Evolutionary conservation across 202 grass and related monocot species (phyloP).

Genomic region (Carex sylvatica): DNA sequence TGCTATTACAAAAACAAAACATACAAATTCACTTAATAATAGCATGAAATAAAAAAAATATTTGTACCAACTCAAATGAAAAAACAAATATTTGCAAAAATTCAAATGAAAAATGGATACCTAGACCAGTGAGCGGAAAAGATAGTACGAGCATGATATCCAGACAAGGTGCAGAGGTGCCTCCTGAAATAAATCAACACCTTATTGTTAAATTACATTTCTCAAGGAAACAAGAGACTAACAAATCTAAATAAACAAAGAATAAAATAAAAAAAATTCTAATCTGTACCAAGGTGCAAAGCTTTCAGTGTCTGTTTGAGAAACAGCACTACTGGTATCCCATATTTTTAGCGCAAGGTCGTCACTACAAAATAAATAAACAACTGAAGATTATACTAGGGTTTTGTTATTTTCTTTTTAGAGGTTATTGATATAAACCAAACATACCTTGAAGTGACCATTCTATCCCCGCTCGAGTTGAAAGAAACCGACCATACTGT

Average conservation of each 20-base stretch:
- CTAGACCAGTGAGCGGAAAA: constrained; percentile 98
- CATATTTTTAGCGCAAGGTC: constrained; percentile 90
- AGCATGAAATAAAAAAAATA: background rate
- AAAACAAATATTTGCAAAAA: background rate
- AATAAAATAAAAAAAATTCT: background rate
- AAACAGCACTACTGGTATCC: constrained; percentile 53
- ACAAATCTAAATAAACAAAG: constrained; percentile 20
- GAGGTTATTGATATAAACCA: background rate
- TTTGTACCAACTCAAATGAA: background rate
- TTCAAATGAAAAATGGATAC: constrained; percentile 33
- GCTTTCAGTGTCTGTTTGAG: constrained; percentile 45
- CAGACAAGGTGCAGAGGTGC: constrained; percentile 77
- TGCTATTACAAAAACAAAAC: background rate
- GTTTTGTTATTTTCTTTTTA: background rate
- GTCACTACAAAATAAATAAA: constrained; percentile 51
- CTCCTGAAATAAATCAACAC: constrained; percentile 52
- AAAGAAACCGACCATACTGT: constrained; percentile 91
- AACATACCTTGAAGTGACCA: constrained; percentile 88
- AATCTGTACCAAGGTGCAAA: constrained; percentile 66
- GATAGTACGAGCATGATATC: constrained; percentile 80
- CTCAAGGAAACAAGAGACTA: background rate
- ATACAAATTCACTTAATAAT: background rate
- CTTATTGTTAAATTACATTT: constrained; percentile 27
- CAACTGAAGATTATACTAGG: background rate
- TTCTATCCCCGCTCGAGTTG: constrained; percentile 70